These are phyloP conservation scores for Thraustochytrium sp. DNA, from an alignment of 352 stramenopile species.

Conservation along the genomic window DNA sequence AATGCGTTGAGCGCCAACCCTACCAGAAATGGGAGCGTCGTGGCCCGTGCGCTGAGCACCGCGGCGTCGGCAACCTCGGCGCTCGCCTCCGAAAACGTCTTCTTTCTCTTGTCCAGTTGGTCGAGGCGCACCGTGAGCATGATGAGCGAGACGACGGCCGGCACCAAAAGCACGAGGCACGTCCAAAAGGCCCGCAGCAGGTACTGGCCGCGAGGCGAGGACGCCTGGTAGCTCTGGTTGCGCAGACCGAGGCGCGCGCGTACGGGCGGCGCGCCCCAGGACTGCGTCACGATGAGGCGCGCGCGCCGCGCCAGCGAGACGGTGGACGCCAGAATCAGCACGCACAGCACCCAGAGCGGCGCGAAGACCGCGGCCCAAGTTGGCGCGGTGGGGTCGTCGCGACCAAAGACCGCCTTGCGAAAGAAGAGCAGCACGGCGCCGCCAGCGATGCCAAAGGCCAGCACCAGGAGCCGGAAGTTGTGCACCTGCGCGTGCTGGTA, in stretches of 20 bases:
- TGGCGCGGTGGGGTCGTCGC: neutral
- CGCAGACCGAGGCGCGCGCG: neutral
- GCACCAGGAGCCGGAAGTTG: constrained; percentile 12
- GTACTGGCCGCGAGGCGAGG: neutral
- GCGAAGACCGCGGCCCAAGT: neutral
- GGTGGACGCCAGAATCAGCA: neutral
- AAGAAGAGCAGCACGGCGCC: constrained; percentile 3
- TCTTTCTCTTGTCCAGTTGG: neutral
- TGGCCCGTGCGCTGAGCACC: neutral
- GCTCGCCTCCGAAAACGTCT: too few relatives aligned
- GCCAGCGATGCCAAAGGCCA: neutral
- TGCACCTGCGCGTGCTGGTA: constrained; percentile 23
- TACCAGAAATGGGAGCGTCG: neutral
- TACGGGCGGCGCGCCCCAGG: neutral
- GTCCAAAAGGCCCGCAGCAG: neutral
- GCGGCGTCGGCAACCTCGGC: too few relatives aligned
- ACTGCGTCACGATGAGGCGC: neutral
- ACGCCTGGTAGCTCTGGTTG: neutral
- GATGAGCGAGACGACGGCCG: neutral
- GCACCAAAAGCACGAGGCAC: neutral
- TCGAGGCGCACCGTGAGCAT: neutral
- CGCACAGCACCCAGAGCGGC: neutral
- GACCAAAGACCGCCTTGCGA: neutral
- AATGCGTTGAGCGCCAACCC: neutral
- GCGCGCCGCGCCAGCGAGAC: neutral